A percentile compares a stretch with the other conserved stretches of the same genome.
Conservation (phyloP, 2,329 filamentous ascomycete species). For the Rosellinia necatrix region DNA sequence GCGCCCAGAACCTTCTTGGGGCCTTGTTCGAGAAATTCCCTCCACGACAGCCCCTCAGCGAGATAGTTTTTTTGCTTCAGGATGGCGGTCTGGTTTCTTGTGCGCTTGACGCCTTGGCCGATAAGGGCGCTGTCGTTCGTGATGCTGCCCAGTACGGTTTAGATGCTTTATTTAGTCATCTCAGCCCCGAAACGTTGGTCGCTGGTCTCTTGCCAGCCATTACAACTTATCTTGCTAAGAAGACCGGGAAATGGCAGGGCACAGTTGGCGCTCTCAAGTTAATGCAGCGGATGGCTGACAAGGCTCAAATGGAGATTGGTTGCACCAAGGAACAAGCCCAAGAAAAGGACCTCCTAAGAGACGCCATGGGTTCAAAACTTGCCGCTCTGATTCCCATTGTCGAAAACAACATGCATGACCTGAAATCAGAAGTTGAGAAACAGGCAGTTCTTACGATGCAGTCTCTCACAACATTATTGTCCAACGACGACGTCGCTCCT, state of each 20-base stretch:
- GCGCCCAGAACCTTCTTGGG: slow-evolving; percentile 91
- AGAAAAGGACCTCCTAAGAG: slow-evolving; percentile 86
- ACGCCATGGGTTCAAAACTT: slow-evolving; percentile 86
- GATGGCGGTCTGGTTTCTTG: slow-evolving; percentile 73
- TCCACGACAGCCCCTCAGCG: slow-evolving; percentile 73
- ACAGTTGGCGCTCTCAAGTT: slow-evolving; percentile 84
- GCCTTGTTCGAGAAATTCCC: slow-evolving; percentile 92
- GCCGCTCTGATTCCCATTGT: slow-evolving; percentile 88
- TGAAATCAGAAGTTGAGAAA: slow-evolving; percentile 88
- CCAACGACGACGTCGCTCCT: slow-evolving; percentile 95
- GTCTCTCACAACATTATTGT: slow-evolving; percentile 83
- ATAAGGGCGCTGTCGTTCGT: slow-evolving; percentile 86
- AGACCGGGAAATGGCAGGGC: slow-evolving; percentile 96
- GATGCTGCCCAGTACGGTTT: slow-evolving; percentile 94
- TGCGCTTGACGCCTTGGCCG: slow-evolving; percentile 83
- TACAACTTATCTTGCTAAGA: slow-evolving; percentile 75
- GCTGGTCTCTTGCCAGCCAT: slow-evolving; percentile 80
- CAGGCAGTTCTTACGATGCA: slow-evolving; percentile 92
- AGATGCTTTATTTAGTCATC: slow-evolving; percentile 80
- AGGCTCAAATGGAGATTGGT: slow-evolving; percentile 83
- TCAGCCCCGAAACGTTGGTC: slow-evolving; percentile 82
- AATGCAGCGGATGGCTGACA: slow-evolving; percentile 91
- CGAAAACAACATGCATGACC: slow-evolving; percentile 92
- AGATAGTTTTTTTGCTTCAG: slow-evolving; percentile 81
- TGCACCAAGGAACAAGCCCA: slow-evolving; percentile 79